Conservation (phyloP, 1,284 basidiomycete genomes). For the Stygiomarasmius scandens region DNA sequence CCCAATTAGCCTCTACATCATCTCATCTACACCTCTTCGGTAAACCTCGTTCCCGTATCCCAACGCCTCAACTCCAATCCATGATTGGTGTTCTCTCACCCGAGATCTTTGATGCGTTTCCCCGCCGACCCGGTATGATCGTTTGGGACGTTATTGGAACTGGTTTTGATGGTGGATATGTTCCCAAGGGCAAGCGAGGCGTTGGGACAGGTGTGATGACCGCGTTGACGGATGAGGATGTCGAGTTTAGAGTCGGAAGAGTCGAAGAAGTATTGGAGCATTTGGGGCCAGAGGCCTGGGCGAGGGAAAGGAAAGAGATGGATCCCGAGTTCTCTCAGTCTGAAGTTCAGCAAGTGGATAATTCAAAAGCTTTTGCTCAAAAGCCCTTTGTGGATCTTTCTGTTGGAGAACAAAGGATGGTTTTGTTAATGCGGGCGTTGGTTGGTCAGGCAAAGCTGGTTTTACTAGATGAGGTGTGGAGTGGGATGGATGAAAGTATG, state of each 20-base stretch:
- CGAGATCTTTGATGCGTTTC: constrained; percentile 91
- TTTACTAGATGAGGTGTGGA: constrained; percentile 88
- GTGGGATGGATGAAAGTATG: constrained; percentile 85
- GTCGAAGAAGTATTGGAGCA: constrained; percentile 59
- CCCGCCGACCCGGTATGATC: constrained; percentile 66
- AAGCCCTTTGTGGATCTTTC: constrained; percentile 63
- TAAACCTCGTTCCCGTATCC: constrained; percentile 61
- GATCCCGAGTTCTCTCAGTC: not conserved
- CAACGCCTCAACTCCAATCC: constrained; percentile 58
- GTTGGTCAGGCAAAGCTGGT: constrained; percentile 72
- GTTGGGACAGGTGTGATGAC: constrained; percentile 45
- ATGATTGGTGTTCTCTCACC: constrained; percentile 84
- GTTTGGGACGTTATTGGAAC: constrained; percentile 83
- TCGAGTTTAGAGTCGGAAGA: constrained; percentile 47
- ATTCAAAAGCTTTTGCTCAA: constrained; percentile 39
- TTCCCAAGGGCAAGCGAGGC: constrained; percentile 50
- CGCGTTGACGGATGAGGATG: constrained; percentile 34
- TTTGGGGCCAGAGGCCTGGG: constrained; percentile 65
- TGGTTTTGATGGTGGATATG: constrained; percentile 83
- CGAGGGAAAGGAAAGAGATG: not conserved
- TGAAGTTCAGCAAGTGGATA: not conserved
- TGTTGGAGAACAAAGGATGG: constrained; percentile 75
- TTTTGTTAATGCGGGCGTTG: constrained; percentile 83
- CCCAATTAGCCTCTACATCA: constrained; percentile 53
- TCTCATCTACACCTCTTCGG: constrained; percentile 74